Base-by-base conservation (phyloP, 176 grass and related monocot genomes). In the Carex pumila region DNA sequence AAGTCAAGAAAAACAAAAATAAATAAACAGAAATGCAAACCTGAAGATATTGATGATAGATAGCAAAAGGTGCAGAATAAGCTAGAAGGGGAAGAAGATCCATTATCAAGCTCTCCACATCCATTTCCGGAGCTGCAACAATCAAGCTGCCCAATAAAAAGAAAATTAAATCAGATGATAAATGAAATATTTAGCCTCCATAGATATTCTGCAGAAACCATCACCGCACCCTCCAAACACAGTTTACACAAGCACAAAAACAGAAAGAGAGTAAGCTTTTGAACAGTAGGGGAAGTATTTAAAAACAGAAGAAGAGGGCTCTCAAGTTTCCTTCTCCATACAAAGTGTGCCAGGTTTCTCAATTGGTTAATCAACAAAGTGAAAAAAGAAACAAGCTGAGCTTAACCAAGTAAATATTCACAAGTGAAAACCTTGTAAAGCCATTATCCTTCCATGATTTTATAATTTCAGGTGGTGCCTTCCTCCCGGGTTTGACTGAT, bases 31-130 rank as follows among this genome's bases (percentile, higher is more conserved):
- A 55, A 31, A 52, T 54, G 21, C 79, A 85, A 79, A 95, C 93
- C 87, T 94, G 88, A 90, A 95, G 89, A 71, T 95, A 91, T 80
- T 93, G 96, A 71, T 98, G 96, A 84, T 95, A 98, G 53, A 95
- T 90, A 70, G 81, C 91, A 89, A 98, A 98, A 12, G 96, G 91
- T 87, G 96, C 92, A 78, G 96, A 98, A 89, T 86, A 95, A 29
- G 96, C 89, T 45, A 98, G 78, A 61, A 98, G 85, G 11, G 92
- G 92, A 79, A 98, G 96, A 22, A 98, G 81, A 86, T 95, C 91
- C 74, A 89, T 78, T 83, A 90, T 87, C 50, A 98, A 85, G 53
- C 64, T 73, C 79, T 90, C 89, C 18, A 95, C 91, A 60, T 98
- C 93, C 36, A 91, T 83, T 50, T 89, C 91, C 2, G 91, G 91